phyloP scores from a whole-genome alignment of 805 yeast genomes.

The Maudiozyma barnettii region DNA sequence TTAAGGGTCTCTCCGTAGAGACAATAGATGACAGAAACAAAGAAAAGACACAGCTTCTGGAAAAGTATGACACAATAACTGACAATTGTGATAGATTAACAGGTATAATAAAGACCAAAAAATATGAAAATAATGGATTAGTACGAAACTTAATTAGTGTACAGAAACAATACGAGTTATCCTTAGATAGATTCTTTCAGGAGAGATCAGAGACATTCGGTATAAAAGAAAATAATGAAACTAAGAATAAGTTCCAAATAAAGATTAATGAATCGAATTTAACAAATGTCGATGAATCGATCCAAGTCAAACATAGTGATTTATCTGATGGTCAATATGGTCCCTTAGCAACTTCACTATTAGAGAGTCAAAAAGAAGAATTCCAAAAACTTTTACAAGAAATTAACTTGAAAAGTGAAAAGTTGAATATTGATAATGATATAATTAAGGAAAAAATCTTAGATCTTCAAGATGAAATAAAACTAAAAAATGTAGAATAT shows the following conservation, averaged over 20 bases:
- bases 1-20: slow-evolving; percentile 50
- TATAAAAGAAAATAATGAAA: slow-evolving; percentile 8
- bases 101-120: slow-evolving; percentile 40
- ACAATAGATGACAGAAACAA: slow-evolving; percentile 54
- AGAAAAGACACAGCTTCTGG: slow-evolving; percentile 51
- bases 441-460: slow-evolving; percentile 49
- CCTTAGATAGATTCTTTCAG: slow-evolving; percentile 32
- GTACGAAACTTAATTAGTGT: slow-evolving; percentile 44
- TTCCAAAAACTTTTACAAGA: slow-evolving; percentile 26
- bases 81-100: slow-evolving; percentile 38
- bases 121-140: slow-evolving; percentile 39
- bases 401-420: slow-evolving; percentile 26
- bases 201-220: slow-evolving; percentile 10
- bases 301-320: slow-evolving; percentile 7
- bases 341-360: background rate
- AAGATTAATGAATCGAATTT: slow-evolving; percentile 14
- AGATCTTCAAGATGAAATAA: slow-evolving; percentile 42
- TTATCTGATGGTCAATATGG: slow-evolving; percentile 6
- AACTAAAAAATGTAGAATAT: slow-evolving; percentile 46
- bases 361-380: slow-evolving; percentile 26
- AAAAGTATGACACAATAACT: slow-evolving; percentile 40
- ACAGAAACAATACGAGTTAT: slow-evolving; percentile 48
- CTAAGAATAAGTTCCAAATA: slow-evolving; percentile 33
- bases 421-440: slow-evolving; percentile 13
- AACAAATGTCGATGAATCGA: slow-evolving; percentile 8